Percentiles rank a stretch among this genome's conserved stretches.
Evolutionary conservation across 768 basidiomycete genomes (phyloP).

Genomic region (Tephrocybe sp.): DNA sequence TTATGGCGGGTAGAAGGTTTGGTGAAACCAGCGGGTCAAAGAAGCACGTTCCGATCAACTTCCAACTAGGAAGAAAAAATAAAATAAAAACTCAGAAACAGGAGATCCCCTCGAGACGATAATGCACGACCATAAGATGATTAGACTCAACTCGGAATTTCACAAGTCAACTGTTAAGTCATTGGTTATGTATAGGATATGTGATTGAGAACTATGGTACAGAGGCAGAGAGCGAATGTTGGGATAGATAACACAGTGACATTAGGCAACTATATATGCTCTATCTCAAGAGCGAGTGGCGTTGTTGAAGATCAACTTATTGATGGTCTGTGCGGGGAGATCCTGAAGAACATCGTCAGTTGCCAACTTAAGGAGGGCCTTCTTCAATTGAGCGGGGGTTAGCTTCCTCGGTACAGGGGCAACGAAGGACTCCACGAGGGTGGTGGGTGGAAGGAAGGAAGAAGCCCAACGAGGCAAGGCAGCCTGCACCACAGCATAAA

Average conservation of each 20-base stretch:
- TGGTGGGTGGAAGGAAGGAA: slow-evolving; percentile 54
- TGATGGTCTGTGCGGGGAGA: slow-evolving; percentile 56
- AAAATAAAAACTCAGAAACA: no score
- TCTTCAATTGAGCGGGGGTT: slow-evolving; percentile 75
- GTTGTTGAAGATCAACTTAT: slow-evolving; percentile 83
- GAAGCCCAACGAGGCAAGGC: slow-evolving; percentile 60
- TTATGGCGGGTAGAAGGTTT: no score
- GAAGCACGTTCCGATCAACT: no score
- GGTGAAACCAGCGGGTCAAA: no score
- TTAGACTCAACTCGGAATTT: no score
- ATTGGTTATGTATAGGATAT: not conserved
- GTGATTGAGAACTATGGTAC: slow-evolving; percentile 8
- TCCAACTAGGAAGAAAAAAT: no score
- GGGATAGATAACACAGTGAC: slow-evolving; percentile 4
- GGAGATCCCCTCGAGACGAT: no score
- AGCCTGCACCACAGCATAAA: slow-evolving; percentile 56
- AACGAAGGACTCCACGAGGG: slow-evolving; percentile 39
- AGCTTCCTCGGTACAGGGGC: slow-evolving; percentile 49
- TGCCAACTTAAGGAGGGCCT: slow-evolving; percentile 63
- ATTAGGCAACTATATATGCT: slow-evolving; percentile 4
- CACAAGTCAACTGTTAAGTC: no score
- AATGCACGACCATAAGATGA: no score
- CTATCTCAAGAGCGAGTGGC: slow-evolving; percentile 39
- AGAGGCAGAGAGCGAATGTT: slow-evolving; percentile 4
- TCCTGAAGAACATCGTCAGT: slow-evolving; percentile 49